Evolutionary conservation across 257 asterid species (phyloP).

Genomic region (Linderniella brevidens): DNA sequence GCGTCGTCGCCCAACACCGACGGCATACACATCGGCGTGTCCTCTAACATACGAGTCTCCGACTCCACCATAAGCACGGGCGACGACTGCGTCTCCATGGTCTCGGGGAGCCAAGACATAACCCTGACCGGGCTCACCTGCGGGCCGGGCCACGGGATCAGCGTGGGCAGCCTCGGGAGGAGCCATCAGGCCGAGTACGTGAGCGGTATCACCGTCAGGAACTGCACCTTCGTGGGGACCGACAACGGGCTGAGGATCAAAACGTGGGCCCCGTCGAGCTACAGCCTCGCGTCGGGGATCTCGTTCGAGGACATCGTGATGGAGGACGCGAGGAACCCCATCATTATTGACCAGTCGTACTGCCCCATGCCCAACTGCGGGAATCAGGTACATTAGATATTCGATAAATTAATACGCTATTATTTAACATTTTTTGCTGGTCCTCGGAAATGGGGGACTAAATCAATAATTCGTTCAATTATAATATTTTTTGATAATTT

Average conservation of each 20-base stretch:
- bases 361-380: constrained; percentile 19
- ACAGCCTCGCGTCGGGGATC: too few species aligned
- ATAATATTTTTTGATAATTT: too few species aligned
- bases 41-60: constrained; percentile 23
- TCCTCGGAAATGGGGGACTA: too few species aligned
- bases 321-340: too few species aligned
- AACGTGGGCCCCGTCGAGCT: constrained; percentile 34
- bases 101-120: constrained; percentile 39
- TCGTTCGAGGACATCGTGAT: too few species aligned
- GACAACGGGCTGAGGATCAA: constrained; percentile 67
- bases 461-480: too few species aligned
- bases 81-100: constrained; percentile 64
- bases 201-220: constrained; percentile 21
- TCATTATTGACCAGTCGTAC: constrained; percentile 20
- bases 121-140: constrained; percentile 27
- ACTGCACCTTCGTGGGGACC: constrained; percentile 31
- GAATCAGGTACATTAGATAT: neutral
- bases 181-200: constrained; percentile 13
- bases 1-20: constrained; percentile 65
- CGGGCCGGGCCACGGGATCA: constrained; percentile 89
- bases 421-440: too few species aligned
- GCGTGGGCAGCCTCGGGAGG: constrained; percentile 58
- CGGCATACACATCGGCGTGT: constrained; percentile 57
- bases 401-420: too few species aligned
- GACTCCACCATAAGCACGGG: constrained; percentile 35